A percentile compares a stretch with the other conserved stretches of the same genome.
phyloP scores from a whole-genome alignment of 2,329 filamentous ascomycete species.

The Rutstroemia sp. region DNA sequence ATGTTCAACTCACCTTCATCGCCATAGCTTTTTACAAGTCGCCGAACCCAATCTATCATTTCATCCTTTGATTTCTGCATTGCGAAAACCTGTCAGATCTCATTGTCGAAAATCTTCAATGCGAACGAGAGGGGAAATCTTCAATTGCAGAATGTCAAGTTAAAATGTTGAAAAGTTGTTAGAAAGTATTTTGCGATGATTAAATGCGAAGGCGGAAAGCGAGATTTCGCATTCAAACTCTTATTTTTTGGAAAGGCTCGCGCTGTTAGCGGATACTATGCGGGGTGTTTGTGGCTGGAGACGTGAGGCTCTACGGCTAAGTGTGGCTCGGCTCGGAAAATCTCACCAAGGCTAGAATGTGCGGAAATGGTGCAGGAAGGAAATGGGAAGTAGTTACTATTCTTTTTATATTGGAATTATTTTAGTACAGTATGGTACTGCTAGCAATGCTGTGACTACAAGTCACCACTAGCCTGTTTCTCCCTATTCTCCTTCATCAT shows the following conservation, averaged over 20 bases:
- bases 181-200: background rate
- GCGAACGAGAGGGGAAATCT: background rate
- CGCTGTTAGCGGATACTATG: background rate
- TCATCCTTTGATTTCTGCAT: conserved; percentile 5
- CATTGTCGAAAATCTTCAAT: background rate
- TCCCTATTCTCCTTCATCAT: conserved; percentile 50
- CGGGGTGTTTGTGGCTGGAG: background rate
- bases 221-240: background rate
- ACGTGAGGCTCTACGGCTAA: background rate
- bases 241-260: background rate
- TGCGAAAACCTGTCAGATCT: background rate
- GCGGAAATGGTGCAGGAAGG: background rate
- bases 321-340: background rate
- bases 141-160: background rate
- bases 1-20: conserved; percentile 1
- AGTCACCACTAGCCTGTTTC: background rate
- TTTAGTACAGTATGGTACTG: background rate
- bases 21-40: background rate
- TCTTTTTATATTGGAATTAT: background rate
- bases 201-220: background rate
- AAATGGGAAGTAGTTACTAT: background rate
- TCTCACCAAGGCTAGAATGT: background rate
- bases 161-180: conserved; percentile 1
- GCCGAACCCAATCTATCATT: conserved; percentile 7
- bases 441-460: background rate